phyloP scores from a whole-genome alignment of 2,329 filamentous ascomycete species.

The Diplocarpon mali region DNA sequence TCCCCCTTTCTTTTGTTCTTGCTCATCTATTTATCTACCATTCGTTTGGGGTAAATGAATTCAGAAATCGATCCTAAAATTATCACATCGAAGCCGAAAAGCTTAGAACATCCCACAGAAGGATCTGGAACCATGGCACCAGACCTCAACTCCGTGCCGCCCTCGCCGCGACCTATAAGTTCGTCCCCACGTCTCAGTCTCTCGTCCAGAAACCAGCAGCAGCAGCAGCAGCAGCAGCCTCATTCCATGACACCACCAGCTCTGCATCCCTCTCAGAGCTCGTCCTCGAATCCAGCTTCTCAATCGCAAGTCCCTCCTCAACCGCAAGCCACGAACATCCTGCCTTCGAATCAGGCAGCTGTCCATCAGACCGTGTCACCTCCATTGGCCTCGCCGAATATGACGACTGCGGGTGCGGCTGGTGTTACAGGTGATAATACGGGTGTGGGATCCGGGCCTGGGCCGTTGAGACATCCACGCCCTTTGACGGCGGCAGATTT shows the following conservation, averaged over 20 bases:
- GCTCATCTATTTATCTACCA: not conserved
- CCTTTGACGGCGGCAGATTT: constrained; percentile 83
- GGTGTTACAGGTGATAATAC: constrained; percentile 27
- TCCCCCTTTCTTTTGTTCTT: not conserved
- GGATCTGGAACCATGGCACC: constrained; percentile 23
- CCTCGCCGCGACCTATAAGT: constrained; percentile 22
- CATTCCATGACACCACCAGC: constrained; percentile 18
- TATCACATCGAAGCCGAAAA: too few relatives aligned
- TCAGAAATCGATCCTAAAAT: not conserved
- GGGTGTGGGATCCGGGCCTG: constrained; percentile 45
- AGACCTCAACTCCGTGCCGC: constrained; percentile 27
- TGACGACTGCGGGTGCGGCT: constrained; percentile 7
- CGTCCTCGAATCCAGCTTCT: not conserved
- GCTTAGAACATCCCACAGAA: too few relatives aligned
- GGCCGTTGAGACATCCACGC: constrained; percentile 74
- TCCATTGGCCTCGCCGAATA: constrained; percentile 17
- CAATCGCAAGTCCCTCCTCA: constrained; percentile 8
- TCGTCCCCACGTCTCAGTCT: constrained; percentile 22
- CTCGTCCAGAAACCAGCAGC: not conserved
- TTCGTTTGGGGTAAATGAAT: not conserved
- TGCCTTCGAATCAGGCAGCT: constrained; percentile 26
- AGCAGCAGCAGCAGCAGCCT: constrained; percentile 12
- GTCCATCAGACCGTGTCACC: constrained; percentile 19
- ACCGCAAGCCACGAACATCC: constrained; percentile 19
- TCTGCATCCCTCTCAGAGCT: not conserved